Conservation (phyloP, 2,329 filamentous ascomycete genomes). For the Botryotinia convoluta region DNA sequence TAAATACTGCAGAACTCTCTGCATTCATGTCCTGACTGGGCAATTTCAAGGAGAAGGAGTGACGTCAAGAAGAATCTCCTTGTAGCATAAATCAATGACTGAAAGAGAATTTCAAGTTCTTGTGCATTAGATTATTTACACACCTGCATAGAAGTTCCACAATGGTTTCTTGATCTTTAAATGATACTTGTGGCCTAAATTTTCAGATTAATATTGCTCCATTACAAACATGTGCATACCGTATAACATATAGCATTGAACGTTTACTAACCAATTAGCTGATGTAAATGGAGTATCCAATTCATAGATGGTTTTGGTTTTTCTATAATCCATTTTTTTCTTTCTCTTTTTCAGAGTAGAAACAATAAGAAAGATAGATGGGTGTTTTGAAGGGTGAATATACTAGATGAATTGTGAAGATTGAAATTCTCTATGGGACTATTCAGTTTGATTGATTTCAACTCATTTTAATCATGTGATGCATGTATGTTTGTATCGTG, state of each 20-base stretch:
- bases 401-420: background rate
- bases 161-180: conserved; percentile 60
- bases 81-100: background rate
- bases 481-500: background rate
- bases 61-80: background rate
- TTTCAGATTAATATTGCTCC: conserved; percentile 15
- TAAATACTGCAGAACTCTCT: background rate
- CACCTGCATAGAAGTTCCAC: conserved; percentile 67
- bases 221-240: background rate
- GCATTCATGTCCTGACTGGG: background rate
- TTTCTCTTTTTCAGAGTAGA: background rate
- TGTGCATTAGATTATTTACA: conserved; percentile 27
- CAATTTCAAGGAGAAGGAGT: background rate
- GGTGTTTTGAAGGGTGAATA: background rate
- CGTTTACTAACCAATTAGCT: conserved; percentile 52
- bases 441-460: background rate
- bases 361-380: background rate
- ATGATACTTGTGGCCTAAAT: conserved; percentile 59
- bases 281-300: conserved; percentile 64
- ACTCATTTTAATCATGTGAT: background rate
- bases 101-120: background rate
- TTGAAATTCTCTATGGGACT: background rate
- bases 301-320: conserved; percentile 58
- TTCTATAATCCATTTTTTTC: conserved; percentile 47
- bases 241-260: background rate